phyloP scores from a whole-genome alignment of 768 basidiomycete genomes.

The Dacryopinax primogenitus region DNA sequence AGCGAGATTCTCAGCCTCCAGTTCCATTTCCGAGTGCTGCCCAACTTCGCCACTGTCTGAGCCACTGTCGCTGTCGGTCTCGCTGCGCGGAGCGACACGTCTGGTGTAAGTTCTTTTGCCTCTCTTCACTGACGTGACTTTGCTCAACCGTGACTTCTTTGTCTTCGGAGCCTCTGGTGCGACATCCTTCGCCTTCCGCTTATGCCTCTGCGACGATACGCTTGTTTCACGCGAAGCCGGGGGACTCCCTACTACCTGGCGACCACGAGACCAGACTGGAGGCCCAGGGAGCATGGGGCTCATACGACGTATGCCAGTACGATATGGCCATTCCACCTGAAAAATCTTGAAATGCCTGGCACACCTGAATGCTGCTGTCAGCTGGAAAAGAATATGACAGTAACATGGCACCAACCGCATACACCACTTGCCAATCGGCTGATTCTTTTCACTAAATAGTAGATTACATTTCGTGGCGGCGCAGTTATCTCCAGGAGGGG shows the following conservation, averaged over 20 bases:
- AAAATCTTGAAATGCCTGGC: constrained; percentile 3
- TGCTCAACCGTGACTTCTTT: constrained; percentile 5
- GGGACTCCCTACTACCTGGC: background rate
- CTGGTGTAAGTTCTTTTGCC: background rate
- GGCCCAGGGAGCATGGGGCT: background rate
- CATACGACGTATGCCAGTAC: background rate
- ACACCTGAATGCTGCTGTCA: background rate
- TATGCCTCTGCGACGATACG: background rate
- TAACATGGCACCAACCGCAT: background rate
- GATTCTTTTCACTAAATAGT: background rate
- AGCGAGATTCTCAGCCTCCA: constrained; percentile 3
- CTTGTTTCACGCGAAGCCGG: background rate
- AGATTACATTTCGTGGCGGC: background rate
- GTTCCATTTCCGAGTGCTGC: constrained; percentile 4
- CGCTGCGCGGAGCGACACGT: background rate
- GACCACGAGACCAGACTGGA: background rate
- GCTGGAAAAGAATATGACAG: background rate
- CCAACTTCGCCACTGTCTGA: constrained; percentile 10
- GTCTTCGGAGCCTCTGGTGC: constrained; percentile 9
- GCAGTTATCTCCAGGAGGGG: background rate
- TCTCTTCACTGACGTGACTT: background rate
- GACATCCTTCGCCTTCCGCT: background rate
- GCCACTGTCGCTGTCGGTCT: background rate
- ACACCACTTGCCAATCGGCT: constrained; percentile 5
- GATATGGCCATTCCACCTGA: background rate